A percentile compares a stretch with the other conserved stretches of the same genome.
These are phyloP conservation scores for Tanacetum coccineum DNA, from an alignment of 129 eudicot genomes.

Conservation along the genomic window DNA sequence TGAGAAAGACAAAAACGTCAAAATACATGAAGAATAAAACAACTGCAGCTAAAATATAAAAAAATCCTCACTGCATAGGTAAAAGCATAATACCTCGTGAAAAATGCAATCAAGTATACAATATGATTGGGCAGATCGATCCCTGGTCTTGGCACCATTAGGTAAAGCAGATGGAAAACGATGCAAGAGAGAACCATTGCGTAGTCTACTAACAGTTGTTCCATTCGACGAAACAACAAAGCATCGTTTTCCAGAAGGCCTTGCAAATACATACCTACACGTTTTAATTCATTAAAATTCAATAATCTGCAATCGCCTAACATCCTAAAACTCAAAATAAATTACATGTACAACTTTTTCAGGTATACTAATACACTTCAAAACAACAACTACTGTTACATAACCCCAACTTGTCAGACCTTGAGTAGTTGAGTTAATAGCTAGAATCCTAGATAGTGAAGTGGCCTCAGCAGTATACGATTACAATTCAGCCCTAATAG, in stretches of 20 bases:
- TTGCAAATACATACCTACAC: conserved; percentile 77
- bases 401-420: no score
- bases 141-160: conserved; percentile 62
- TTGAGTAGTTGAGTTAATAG: no score
- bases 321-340: no score
- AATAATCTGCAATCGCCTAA: no score
- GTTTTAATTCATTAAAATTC: no score
- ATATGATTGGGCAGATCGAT: conserved; percentile 64
- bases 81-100: conserved; percentile 54
- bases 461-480: not conserved
- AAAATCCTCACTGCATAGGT: not conserved
- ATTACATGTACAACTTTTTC: no score
- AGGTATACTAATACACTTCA: no score
- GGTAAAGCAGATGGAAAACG: conserved; percentile 91
- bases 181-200: conserved; percentile 80
- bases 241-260: conserved; percentile 95
- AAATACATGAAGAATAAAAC: not conserved
- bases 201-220: conserved; percentile 75
- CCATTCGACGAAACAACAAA: conserved; percentile 93
- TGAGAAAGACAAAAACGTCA: conserved; percentile 13
- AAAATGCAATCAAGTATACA: conserved; percentile 94
- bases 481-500: not conserved
- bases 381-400: no score
- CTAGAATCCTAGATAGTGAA: not conserved
- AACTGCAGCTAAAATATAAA: not conserved